Conservation (phyloP, 257 asterid species). For the Fraxinus cuspidata region DNA sequence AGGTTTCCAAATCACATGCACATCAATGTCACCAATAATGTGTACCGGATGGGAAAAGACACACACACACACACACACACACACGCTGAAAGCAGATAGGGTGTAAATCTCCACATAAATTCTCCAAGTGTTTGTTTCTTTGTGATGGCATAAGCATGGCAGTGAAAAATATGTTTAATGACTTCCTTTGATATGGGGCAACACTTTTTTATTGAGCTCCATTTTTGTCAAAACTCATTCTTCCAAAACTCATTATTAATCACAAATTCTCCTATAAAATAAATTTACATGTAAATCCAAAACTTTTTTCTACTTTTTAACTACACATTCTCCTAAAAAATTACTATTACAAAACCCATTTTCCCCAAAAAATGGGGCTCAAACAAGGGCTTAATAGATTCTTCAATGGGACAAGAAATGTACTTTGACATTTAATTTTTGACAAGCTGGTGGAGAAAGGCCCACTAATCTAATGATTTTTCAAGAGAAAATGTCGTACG, state of each 20-base stretch:
- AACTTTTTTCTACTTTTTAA: too few relatives aligned
- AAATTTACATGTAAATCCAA: too few relatives aligned
- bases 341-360: too few relatives aligned
- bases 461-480: not conserved
- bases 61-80: not conserved
- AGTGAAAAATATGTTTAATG: not conserved
- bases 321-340: too few relatives aligned
- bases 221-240: too few relatives aligned
- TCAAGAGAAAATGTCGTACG: not conserved
- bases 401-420: not conserved
- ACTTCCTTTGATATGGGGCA: not conserved
- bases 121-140: not conserved
- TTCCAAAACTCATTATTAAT: too few relatives aligned
- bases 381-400: too few relatives aligned
- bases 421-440: too few relatives aligned
- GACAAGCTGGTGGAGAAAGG: not conserved
- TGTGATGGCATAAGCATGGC: not conserved
- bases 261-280: too few relatives aligned
- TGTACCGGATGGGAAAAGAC: not conserved
- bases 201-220: not conserved
- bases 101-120: not conserved
- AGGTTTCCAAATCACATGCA: not conserved
- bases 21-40: not conserved
- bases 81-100: not conserved
- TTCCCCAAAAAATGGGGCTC: too few relatives aligned